Evolutionary conservation across 139 green algal genomes (phyloP), one percentile per base, ranked within the genome.

Genomic region (Asterochloris erici): DNA sequence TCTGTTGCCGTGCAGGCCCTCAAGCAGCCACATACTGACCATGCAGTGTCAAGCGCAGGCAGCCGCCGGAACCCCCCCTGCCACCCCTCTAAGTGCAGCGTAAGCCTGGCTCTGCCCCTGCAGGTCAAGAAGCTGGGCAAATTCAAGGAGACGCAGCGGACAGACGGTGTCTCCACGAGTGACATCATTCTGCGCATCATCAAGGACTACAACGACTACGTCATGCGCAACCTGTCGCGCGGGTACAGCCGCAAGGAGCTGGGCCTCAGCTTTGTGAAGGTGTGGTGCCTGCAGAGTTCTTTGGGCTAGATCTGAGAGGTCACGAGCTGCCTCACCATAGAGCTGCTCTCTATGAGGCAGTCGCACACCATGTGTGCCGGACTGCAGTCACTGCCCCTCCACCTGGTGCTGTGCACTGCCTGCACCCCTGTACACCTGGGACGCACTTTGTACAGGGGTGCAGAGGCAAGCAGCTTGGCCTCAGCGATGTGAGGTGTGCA

Each of bases 151-250:
- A 98, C 94, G 24, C 81, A 96, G 88, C 90, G 95, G 63, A 98
- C 95, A 12, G 94, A 98, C 17, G 95, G 95, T 29, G 88, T 98
- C 14, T 96, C 91, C 54, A 98, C 95, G 14, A 93, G 89, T 17
- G 95, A 98, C 89, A 85, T 98, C 83, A 98, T 98, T 82, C 87
- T 98, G 82, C 93, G 95, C 75, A 95, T 98, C 74, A 88, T 98
- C 78, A 88, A 89, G 69, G 86, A 97, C 85, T 98, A 98, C 88
- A 98, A 98, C 79, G 90, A 96, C 38, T 98, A 97, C 78, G 94
- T 98, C 76, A 86, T 98, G 87, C 90, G 95, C 80, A 98, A 98
- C 86, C 88, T 98, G 60, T 85, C 79, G 23, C 86, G 94, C 17
- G 95, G 95, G 14, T 98, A 98, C 89, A 89, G 85, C 9, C 85